Conservation (phyloP, 257 asterid species). For the Solanum corneliomulleri region DNA sequence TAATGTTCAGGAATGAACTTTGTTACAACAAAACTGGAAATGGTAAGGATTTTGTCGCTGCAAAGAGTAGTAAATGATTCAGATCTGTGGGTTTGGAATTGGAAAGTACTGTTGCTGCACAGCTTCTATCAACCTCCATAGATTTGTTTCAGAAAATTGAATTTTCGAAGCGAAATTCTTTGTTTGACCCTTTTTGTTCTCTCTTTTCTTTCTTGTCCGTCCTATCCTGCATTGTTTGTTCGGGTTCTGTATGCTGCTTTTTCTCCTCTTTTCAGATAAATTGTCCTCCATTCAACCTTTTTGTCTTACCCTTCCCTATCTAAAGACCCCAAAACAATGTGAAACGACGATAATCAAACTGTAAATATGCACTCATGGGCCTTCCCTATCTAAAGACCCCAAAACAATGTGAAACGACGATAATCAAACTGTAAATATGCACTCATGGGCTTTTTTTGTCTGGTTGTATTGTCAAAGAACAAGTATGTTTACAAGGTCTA, state of each 20-base stretch:
- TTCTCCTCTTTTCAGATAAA: neutral
- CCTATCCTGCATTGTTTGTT: neutral
- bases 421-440: neutral
- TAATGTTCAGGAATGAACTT: neutral
- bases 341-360: too few species aligned
- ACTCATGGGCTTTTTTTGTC: neutral
- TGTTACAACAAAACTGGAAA: neutral
- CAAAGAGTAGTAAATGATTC: neutral
- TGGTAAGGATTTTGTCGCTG: neutral
- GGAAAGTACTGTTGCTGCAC: neutral
- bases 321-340: neutral
- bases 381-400: neutral
- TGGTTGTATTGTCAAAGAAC: neutral
- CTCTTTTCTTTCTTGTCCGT: too few species aligned
- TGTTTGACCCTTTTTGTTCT: neutral
- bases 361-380: too few species aligned
- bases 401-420: neutral
- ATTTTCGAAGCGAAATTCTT: neutral
- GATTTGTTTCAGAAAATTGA: neutral
- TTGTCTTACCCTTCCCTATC: neutral
- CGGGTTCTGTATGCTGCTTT: neutral
- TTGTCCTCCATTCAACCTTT: neutral
- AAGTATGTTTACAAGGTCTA: neutral
- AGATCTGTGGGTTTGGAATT: neutral
- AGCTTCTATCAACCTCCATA: neutral